Evolutionary conservation across 2,329 filamentous ascomycete genomes (phyloP).

Genomic region (Salinomyces thailandicus): DNA sequence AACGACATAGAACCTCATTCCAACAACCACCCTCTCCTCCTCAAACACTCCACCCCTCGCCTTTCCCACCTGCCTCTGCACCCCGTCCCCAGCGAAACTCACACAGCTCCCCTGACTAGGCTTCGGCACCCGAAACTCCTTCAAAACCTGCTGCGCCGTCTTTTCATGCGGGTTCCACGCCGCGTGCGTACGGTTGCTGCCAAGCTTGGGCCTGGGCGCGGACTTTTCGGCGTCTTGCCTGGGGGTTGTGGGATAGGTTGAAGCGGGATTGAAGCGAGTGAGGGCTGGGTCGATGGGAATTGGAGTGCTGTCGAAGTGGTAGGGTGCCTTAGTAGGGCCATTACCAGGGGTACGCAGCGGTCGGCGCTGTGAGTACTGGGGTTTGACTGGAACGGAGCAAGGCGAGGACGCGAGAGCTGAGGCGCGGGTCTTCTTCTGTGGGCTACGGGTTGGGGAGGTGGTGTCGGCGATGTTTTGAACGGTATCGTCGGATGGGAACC

Average conservation of each 20-base stretch:
- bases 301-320: background rate
- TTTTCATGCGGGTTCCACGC: constrained; percentile 8
- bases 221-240: background rate
- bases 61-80: constrained; percentile 30
- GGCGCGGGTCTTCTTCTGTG: constrained; percentile 5
- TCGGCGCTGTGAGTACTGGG: no score
- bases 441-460: constrained; percentile 2
- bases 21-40: constrained; percentile 33
- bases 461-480: no score
- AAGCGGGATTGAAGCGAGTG: no score
- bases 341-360: no score
- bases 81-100: constrained; percentile 14
- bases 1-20: constrained; percentile 32
- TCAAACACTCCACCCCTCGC: constrained; percentile 31
- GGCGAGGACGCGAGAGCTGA: constrained; percentile 7
- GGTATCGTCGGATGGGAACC: no score
- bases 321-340: no score
- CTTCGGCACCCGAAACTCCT: constrained; percentile 14
- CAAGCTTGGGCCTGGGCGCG: background rate
- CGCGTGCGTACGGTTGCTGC: constrained; percentile 4
- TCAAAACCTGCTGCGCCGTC: constrained; percentile 7
- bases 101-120: constrained; percentile 15
- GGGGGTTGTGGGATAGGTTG: no score
- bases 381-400: constrained; percentile 6
- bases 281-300: constrained; percentile 5